Conservation (phyloP, 1,284 basidiomycete genomes). For the Ustilago crameri region DNA sequence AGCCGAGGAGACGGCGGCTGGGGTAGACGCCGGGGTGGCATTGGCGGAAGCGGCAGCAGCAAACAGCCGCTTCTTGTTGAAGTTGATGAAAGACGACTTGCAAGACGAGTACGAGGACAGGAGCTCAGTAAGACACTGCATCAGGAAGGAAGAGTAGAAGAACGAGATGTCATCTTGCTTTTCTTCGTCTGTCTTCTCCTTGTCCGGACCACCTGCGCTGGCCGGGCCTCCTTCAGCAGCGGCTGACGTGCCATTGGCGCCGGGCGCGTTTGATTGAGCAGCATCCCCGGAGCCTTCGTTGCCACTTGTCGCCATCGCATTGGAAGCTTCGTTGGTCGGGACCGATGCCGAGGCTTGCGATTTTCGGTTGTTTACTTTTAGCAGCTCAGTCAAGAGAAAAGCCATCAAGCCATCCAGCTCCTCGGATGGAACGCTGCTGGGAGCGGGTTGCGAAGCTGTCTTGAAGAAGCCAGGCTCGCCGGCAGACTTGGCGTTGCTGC, state of each 20-base stretch:
- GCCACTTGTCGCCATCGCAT: background rate
- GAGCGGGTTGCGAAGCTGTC: constrained; percentile 10
- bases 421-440: constrained; percentile 22
- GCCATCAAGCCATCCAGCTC: constrained; percentile 76
- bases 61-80: constrained; percentile 72
- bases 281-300: background rate
- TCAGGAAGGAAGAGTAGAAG: constrained; percentile 84
- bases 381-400: constrained; percentile 79
- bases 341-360: constrained; percentile 1
- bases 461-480: constrained; percentile 43
- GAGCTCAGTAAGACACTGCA: constrained; percentile 91
- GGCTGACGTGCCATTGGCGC: constrained; percentile 1
- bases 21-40: constrained; percentile 73
- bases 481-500: constrained; percentile 34
- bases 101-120: constrained; percentile 91
- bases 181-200: constrained; percentile 29
- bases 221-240: background rate
- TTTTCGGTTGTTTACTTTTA: constrained; percentile 67
- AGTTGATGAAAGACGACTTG: constrained; percentile 87
- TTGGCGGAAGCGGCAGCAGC: constrained; percentile 72
- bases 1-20: constrained; percentile 78
- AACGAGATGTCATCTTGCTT: constrained; percentile 64
- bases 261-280: background rate
- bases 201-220: background rate
- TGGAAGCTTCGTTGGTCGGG: background rate